Evolutionary conservation across 305 asterid species (phyloP).

Genomic region (Caryopteris hybrid): DNA sequence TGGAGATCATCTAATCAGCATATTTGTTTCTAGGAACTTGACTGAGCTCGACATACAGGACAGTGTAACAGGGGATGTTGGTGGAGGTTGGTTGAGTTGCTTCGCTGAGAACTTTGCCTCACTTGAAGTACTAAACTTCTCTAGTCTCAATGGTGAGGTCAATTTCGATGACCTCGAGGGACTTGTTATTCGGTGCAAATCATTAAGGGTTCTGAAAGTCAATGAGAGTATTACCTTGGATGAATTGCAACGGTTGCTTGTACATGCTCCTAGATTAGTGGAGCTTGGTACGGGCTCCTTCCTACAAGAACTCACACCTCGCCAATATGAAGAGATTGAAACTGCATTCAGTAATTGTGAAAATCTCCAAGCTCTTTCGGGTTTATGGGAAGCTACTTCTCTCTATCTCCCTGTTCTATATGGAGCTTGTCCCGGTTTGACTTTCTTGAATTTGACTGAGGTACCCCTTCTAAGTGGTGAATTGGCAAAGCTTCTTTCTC

Average conservation of each 20-base stretch:
- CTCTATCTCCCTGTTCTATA: slow-evolving; percentile 56
- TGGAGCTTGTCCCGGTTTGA: slow-evolving; percentile 63
- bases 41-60: slow-evolving; percentile 81
- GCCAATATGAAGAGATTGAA: slow-evolving; percentile 46
- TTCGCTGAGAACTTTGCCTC: slow-evolving; percentile 70
- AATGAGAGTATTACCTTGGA: slow-evolving; percentile 52
- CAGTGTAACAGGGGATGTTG: slow-evolving; percentile 49
- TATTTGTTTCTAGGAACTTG: slow-evolving; percentile 52
- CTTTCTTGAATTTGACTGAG: slow-evolving; percentile 63
- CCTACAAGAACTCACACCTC: slow-evolving; percentile 48
- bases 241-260: slow-evolving; percentile 56
- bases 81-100: slow-evolving; percentile 68
- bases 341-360: slow-evolving; percentile 51
- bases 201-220: slow-evolving; percentile 63
- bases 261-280: slow-evolving; percentile 47
- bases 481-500: slow-evolving; percentile 50
- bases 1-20: slow-evolving; percentile 1
- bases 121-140: slow-evolving; percentile 63
- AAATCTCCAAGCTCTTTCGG: slow-evolving; percentile 52
- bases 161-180: slow-evolving; percentile 63
- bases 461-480: slow-evolving; percentile 59
- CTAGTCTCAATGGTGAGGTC: slow-evolving; percentile 60
- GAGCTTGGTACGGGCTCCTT: slow-evolving; percentile 85
- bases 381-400: slow-evolving; percentile 61
- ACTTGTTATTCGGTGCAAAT: slow-evolving; percentile 63